Evolutionary conservation across 116 monocot genomes (phyloP), one percentile per base, ranked within the genome.

Genomic region (Phalaenopsis hybrid): DNA sequence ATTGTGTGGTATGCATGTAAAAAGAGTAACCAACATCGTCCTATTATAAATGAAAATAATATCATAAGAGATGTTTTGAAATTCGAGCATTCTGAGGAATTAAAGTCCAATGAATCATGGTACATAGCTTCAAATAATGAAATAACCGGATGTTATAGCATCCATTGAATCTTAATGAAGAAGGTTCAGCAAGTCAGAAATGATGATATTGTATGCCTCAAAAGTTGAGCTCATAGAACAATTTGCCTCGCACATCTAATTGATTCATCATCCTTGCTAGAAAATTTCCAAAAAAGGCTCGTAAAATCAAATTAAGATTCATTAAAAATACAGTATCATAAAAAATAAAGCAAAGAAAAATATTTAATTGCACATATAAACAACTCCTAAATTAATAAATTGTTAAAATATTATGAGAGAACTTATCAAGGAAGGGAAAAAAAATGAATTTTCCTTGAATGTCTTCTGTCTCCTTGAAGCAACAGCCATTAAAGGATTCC

Each of bases 101-200:
- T 28, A 6, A 17, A 59, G 59, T 59, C 17, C 59, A 67, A 7
- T 67, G 2, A 67, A 28, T 67, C 21, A 67, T 65, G 65, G 28
- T 10, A 65, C 7, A 21, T 28, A 65, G 65, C 65, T 41, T 37
- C 0, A 4, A 16, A 73, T 17, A 13, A 73, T 73, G 73, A 31
- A 41, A 73, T 73, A 65, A 65, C 21, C 23, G 25, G 21, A 1
- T 9, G 28, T 65, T 65, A 8, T 65, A 8, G 1, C 25, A 23
- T 9, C 8, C 63, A 7, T 63, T 63, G 1, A 8, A 18, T 7
- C 4, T 20, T 63, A 63, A 63, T 63, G 25, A 70, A 50, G 15
- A 69, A 69, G 16, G 43, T 41, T 37, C 17, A 63, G 78, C 78
- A 55, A 77, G 83, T 83, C 83, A 79, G 83, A 83, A 83, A 78